Percentiles rank a stretch among this genome's conserved stretches.
Conservation (phyloP, 768 basidiomycete genomes). For the Panaeolus cyanescens region DNA sequence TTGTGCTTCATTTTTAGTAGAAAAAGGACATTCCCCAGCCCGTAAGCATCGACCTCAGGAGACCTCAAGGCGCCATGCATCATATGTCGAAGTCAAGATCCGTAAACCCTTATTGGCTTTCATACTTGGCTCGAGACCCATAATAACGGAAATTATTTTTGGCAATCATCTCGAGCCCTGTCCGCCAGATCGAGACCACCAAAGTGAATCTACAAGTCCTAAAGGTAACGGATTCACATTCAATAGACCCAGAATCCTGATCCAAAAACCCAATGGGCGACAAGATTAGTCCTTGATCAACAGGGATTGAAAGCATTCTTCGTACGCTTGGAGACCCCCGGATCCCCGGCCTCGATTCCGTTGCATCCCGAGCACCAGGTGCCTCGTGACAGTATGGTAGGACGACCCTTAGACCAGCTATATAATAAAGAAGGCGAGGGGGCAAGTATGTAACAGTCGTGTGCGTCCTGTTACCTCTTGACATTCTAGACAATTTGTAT, state of each 20-base stretch:
- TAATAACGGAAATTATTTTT: not conserved
- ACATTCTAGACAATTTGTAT: not conserved
- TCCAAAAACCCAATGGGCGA: not conserved
- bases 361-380: slow-evolving; percentile 34
- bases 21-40: too few relatives aligned
- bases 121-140: not conserved
- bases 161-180: not conserved
- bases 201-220: not conserved
- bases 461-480: slow-evolving; percentile 21
- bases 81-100: not conserved
- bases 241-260: not conserved
- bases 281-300: not conserved
- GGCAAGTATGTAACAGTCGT: slow-evolving; percentile 26
- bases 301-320: slow-evolving; percentile 3
- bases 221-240: too few relatives aligned
- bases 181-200: not conserved
- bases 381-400: slow-evolving; percentile 24
- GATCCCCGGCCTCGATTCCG: slow-evolving; percentile 15
- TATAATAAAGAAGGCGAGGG: slow-evolving; percentile 16
- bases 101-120: not conserved
- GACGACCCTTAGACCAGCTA: slow-evolving; percentile 13
- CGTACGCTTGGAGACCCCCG: not conserved
- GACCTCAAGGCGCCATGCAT: not conserved
- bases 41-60: not conserved
- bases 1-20: too few relatives aligned